Percentiles rank a stretch among this genome's conserved stretches.
Conservation (phyloP, 148 eudicot genomes). For the Diospyros kaki region DNA sequence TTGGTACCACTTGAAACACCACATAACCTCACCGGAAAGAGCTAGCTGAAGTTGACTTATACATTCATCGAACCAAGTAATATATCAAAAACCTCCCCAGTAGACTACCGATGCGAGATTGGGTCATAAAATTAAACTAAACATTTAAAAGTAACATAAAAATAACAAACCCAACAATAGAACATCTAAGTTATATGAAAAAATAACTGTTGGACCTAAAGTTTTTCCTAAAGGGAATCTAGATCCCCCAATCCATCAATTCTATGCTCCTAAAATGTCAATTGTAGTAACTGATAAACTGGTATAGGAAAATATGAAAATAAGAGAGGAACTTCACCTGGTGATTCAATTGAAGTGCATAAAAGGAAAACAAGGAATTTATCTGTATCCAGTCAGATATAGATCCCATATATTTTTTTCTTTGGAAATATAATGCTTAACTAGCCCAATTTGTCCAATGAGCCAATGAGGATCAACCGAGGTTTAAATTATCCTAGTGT, state of each 20-base stretch:
- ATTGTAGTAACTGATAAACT: not conserved
- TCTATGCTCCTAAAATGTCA: not conserved
- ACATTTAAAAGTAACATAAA: not conserved
- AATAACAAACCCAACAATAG: not conserved
- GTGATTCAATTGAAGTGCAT: not conserved
- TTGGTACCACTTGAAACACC: no score
- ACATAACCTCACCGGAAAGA: no score
- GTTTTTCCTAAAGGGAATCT: slow-evolving; percentile 3
- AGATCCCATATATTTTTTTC: not conserved
- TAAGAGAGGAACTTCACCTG: not conserved
- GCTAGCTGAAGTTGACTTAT: no score
- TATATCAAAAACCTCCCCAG: no score
- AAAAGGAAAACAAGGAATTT: not conserved
- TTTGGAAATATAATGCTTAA: no score
- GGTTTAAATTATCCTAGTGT: not conserved
- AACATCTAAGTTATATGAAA: not conserved
- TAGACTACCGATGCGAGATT: no score
- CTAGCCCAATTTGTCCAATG: not conserved
- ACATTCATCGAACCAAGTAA: no score
- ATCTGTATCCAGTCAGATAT: not conserved
- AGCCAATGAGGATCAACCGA: not conserved
- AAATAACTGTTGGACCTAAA: not conserved
- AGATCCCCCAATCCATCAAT: no score
- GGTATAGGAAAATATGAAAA: not conserved
- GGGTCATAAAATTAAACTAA: no score